Conservation (phyloP, 768 basidiomycete genomes). For the Amyloporia xantha region DNA sequence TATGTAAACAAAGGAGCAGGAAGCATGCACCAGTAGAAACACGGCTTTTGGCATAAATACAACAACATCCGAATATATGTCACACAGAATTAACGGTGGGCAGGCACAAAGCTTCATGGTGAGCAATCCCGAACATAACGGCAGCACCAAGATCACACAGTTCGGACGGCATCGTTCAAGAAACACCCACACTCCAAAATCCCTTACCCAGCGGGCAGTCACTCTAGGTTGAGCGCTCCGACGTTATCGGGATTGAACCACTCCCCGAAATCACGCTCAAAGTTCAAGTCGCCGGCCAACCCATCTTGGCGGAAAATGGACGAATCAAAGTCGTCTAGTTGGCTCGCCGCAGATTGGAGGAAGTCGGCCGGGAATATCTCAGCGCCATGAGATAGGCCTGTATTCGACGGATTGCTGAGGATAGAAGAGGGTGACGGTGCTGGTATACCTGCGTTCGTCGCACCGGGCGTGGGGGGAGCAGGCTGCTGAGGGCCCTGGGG, state of each 20-base stretch:
- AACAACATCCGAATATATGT: slow-evolving; percentile 3
- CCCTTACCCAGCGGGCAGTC: not conserved
- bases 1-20: not conserved
- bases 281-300: slow-evolving; percentile 36
- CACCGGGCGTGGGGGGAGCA: slow-evolving; percentile 33
- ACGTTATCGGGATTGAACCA: slow-evolving; percentile 57
- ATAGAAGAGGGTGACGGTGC: slow-evolving; percentile 33
- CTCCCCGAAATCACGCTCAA: slow-evolving; percentile 69
- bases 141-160: not conserved
- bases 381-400: slow-evolving; percentile 11
- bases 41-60: slow-evolving; percentile 5
- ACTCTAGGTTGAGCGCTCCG: not conserved
- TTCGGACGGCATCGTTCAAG: not conserved
- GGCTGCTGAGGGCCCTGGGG: slow-evolving; percentile 13
- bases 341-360: slow-evolving; percentile 35
- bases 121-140: not conserved
- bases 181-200: not conserved
- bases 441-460: slow-evolving; percentile 22
- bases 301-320: slow-evolving; percentile 39
- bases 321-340: slow-evolving; percentile 34
- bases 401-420: slow-evolving; percentile 19
- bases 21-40: not conserved
- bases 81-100: not conserved
- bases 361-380: slow-evolving; percentile 26
- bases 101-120: not conserved